Percentiles rank a stretch among this genome's conserved stretches.
Evolutionary conservation across 2,329 filamentous ascomycete genomes (phyloP).

Genomic region (Penicillium psychrosexuale): DNA sequence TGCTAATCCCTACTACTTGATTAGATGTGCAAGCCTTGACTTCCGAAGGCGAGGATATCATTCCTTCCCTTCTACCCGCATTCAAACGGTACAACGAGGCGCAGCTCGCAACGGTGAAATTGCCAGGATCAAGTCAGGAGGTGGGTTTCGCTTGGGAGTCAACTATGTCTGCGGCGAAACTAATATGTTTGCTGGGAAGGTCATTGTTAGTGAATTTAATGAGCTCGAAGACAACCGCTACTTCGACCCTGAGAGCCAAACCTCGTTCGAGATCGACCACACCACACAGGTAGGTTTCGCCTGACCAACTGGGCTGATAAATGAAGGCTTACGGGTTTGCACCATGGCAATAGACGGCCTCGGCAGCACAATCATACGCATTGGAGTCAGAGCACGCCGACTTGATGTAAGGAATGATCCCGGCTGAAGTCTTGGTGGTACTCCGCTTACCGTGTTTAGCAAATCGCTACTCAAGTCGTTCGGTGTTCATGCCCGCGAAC

Average conservation of each 20-base stretch:
- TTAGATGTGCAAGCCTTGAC: conserved; percentile 88
- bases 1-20: conserved; percentile 12
- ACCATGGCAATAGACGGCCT: conserved; percentile 64
- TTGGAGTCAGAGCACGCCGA: conserved; percentile 74
- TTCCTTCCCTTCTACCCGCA: conserved; percentile 72
- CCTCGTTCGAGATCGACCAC: conserved; percentile 87
- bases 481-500: conserved; percentile 73
- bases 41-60: conserved; percentile 62
- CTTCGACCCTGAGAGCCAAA: conserved; percentile 84
- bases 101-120: conserved; percentile 83
- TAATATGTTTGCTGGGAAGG: conserved; percentile 40
- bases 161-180: background rate
- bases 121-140: conserved; percentile 78
- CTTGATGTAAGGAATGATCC: conserved; percentile 62
- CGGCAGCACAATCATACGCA: conserved; percentile 72
- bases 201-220: conserved; percentile 83
- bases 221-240: conserved; percentile 76
- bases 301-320: background rate
- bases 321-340: conserved; percentile 12
- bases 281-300: conserved; percentile 60
- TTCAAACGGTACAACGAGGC: conserved; percentile 96
- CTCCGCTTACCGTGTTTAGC: conserved; percentile 45
- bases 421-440: background rate
- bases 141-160: conserved; percentile 46
- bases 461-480: conserved; percentile 81